Conservation (phyloP, 352 stramenopile species). For the Globisporangium camurandrum region DNA sequence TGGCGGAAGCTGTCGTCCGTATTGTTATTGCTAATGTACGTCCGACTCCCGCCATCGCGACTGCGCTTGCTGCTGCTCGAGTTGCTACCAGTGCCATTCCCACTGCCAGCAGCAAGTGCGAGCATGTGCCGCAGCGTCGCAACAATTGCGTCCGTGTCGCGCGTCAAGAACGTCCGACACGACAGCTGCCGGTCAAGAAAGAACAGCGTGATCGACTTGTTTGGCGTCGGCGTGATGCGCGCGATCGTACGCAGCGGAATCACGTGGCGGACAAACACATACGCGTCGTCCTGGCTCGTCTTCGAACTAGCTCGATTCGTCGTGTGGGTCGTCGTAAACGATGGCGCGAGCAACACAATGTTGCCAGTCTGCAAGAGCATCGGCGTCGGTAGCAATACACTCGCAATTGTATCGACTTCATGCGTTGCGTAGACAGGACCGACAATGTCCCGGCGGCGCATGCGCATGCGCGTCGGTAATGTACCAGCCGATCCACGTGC, state of each 20-base stretch:
- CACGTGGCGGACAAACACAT: slow-evolving; percentile 54
- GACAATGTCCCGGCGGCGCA: slow-evolving; percentile 65
- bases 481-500: slow-evolving; percentile 1
- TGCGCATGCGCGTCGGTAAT: slow-evolving; percentile 26
- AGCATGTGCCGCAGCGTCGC: slow-evolving; percentile 63
- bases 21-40: slow-evolving; percentile 5
- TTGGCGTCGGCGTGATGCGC: slow-evolving; percentile 64
- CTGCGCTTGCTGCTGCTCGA: slow-evolving; percentile 29
- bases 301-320: too few relatives aligned
- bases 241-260: slow-evolving; percentile 61
- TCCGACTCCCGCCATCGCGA: slow-evolving; percentile 19
- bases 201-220: slow-evolving; percentile 77
- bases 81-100: too few relatives aligned
- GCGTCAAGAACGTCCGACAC: slow-evolving; percentile 67
- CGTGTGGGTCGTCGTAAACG: slow-evolving; percentile 6
- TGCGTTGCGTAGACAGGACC: slow-evolving; percentile 61
- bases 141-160: slow-evolving; percentile 65
- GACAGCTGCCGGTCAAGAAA: slow-evolving; percentile 53
- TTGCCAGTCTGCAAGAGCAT: slow-evolving; percentile 67
- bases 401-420: slow-evolving; percentile 52
- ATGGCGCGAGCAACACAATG: slow-evolving; percentile 40
- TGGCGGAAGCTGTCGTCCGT: slow-evolving; percentile 23
- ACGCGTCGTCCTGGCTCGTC: slow-evolving; percentile 34
- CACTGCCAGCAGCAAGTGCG: slow-evolving; percentile 20
- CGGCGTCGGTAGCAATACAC: slow-evolving; percentile 41